Conservation (phyloP, 768 basidiomycete species). For the Vararia minispora region DNA sequence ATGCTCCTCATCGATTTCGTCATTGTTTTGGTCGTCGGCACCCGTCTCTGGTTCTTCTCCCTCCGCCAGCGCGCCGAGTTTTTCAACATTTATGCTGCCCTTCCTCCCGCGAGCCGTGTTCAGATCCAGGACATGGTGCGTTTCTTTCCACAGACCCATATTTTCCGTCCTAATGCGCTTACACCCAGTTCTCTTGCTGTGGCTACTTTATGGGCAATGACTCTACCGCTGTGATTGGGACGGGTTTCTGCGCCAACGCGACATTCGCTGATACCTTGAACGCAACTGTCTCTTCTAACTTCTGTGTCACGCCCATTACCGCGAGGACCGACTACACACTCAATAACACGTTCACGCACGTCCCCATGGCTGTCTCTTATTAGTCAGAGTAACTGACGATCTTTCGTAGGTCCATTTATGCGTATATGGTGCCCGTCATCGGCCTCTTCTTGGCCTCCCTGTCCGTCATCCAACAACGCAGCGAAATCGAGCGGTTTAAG, state of each 20-base stretch:
- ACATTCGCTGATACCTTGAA: slow-evolving; percentile 20
- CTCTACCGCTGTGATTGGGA: slow-evolving; percentile 45
- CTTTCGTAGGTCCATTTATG: slow-evolving; percentile 43
- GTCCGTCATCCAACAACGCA: slow-evolving; percentile 81
- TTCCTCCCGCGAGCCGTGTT: slow-evolving; percentile 35
- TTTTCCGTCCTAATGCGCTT: background rate
- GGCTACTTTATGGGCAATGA: slow-evolving; percentile 60
- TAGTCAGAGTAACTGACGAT: background rate
- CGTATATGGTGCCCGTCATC: slow-evolving; percentile 72
- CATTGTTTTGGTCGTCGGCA: slow-evolving; percentile 51
- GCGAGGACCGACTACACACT: slow-evolving; percentile 58
- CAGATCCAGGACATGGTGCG: slow-evolving; percentile 65
- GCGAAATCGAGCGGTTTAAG: slow-evolving; percentile 76
- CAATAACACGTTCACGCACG: slow-evolving; percentile 78
- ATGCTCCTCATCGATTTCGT: slow-evolving; percentile 53
- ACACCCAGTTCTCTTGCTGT: slow-evolving; percentile 62
- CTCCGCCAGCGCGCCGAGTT: slow-evolving; percentile 62
- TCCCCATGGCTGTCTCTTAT: slow-evolving; percentile 12
- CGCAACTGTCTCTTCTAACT: slow-evolving; percentile 30
- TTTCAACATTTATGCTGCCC: slow-evolving; percentile 40
- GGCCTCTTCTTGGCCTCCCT: slow-evolving; percentile 68
- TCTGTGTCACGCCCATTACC: slow-evolving; percentile 67
- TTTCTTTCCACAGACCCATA: slow-evolving; percentile 1
- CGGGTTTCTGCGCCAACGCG: slow-evolving; percentile 41
- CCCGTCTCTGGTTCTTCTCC: slow-evolving; percentile 75